phyloP scores from a whole-genome alignment of 176 grass and related monocot species.

The Poa annua region DNA sequence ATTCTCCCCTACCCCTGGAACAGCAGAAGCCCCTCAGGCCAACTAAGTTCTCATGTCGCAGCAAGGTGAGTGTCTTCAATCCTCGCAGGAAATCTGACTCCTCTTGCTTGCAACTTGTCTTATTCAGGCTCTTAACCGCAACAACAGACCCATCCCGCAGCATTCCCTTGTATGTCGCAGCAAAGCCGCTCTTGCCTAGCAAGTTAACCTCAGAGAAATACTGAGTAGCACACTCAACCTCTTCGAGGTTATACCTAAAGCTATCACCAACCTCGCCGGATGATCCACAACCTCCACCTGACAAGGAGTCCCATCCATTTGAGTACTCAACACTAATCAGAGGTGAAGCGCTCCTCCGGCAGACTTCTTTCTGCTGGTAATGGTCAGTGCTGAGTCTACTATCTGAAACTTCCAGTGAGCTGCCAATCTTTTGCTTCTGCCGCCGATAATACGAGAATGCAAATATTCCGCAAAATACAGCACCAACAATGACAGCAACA shows the following conservation, averaged over 20 bases:
- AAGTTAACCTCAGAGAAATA: constrained; percentile 95
- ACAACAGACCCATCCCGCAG: constrained; percentile 76
- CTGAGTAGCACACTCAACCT: constrained; percentile 93
- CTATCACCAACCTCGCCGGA: constrained; percentile 70
- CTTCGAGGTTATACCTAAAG: constrained; percentile 91
- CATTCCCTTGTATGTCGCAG: constrained; percentile 81
- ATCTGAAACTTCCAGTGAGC: constrained; percentile 88
- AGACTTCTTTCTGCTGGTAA: constrained; percentile 77
- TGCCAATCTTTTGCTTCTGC: constrained; percentile 93
- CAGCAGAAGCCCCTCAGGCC: constrained; percentile 89
- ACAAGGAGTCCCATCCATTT: constrained; percentile 68
- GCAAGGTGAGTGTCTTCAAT: constrained; percentile 69
- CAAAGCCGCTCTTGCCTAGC: constrained; percentile 83
- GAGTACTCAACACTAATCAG: constrained; percentile 92
- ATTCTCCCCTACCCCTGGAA: constrained; percentile 81
- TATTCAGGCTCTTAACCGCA: constrained; percentile 84
- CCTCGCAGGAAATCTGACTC: constrained; percentile 91
- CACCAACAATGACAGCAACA: constrained; percentile 54
- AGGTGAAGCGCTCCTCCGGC: constrained; percentile 70
- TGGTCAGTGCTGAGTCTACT: constrained; percentile 93
- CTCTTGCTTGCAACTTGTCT: constrained; percentile 95
- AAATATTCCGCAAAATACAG: constrained; percentile 56
- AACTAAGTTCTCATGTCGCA: constrained; percentile 86
- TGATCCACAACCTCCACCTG: constrained; percentile 61
- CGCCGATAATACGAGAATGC: constrained; percentile 73